Evolutionary conservation across 2,329 filamentous ascomycete species (phyloP).

Genomic region (Laburnicola sp.): DNA sequence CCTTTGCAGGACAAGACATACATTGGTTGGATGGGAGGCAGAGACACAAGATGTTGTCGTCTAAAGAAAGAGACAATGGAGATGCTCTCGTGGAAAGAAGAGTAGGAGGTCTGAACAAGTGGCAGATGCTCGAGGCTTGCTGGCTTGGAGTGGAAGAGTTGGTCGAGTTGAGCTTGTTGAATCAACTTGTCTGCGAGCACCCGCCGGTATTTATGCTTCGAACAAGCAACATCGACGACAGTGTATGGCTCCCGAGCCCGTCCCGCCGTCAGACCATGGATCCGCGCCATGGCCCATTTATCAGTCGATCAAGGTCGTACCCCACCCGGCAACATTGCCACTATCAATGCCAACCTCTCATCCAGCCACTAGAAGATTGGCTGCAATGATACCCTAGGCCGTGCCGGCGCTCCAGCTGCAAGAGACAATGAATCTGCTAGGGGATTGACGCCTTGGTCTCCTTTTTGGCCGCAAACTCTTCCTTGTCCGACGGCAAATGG

Average conservation of each 20-base stretch:
- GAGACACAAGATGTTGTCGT: constrained; percentile 19
- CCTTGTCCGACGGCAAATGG: constrained; percentile 44
- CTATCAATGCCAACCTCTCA: constrained; percentile 49
- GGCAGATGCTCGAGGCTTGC: constrained; percentile 27
- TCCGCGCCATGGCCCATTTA: constrained; percentile 44
- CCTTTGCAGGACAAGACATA: constrained; percentile 35
- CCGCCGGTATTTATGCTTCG: constrained; percentile 48
- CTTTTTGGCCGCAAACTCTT: constrained; percentile 50
- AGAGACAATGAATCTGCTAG: constrained; percentile 48
- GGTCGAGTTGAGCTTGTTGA: constrained; percentile 35
- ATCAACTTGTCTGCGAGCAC: constrained; percentile 25
- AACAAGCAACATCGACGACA: constrained; percentile 27
- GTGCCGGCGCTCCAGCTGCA: constrained; percentile 49
- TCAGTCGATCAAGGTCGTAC: constrained; percentile 47
- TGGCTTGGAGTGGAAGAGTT: constrained; percentile 35
- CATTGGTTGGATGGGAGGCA: constrained; percentile 39
- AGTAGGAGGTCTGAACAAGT: constrained; percentile 36
- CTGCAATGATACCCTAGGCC: constrained; percentile 51
- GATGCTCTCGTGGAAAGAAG: no score
- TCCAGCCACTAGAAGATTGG: constrained; percentile 50
- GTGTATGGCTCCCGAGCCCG: constrained; percentile 31
- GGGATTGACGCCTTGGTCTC: constrained; percentile 49
- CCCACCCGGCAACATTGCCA: constrained; percentile 48
- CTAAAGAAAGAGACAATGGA: constrained; percentile 28
- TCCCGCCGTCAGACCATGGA: constrained; percentile 40